phyloP scores from a whole-genome alignment of 495 filamentous ascomycete species.

The Sporormia fimetaria region DNA sequence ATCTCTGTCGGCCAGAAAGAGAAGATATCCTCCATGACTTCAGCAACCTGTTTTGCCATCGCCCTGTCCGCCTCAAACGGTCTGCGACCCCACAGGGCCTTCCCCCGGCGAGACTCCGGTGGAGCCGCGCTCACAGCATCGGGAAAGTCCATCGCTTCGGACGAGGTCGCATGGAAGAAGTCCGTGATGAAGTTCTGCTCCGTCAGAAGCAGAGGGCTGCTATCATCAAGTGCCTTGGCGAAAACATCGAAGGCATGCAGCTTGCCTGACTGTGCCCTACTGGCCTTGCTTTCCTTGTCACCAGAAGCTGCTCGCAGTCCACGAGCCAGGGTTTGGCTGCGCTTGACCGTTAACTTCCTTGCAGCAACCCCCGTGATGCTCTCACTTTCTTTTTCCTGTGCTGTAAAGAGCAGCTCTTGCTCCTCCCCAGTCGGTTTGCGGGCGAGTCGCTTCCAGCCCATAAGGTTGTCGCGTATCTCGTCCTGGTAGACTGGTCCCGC shows the following conservation, averaged over 20 bases:
- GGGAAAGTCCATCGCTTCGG: slow-evolving; percentile 64
- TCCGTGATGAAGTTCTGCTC: slow-evolving; percentile 93
- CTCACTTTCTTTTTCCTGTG: slow-evolving; percentile 71
- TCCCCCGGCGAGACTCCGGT: slow-evolving; percentile 55
- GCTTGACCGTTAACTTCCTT: slow-evolving; percentile 83
- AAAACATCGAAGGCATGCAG: slow-evolving; percentile 76
- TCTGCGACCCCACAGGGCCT: slow-evolving; percentile 57
- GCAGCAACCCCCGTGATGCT: slow-evolving; percentile 63
- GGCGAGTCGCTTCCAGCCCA: slow-evolving; percentile 72
- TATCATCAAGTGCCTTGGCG: slow-evolving; percentile 63
- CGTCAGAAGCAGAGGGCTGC: slow-evolving; percentile 64
- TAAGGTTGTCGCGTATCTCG: slow-evolving; percentile 67
- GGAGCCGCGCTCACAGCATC: slow-evolving; percentile 56
- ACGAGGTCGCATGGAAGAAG: slow-evolving; percentile 80
- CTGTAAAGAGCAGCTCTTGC: slow-evolving; percentile 73
- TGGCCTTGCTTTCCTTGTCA: slow-evolving; percentile 50
- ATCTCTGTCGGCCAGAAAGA: slow-evolving; percentile 68
- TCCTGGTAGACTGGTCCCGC: slow-evolving; percentile 65
- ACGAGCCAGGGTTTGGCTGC: slow-evolving; percentile 67
- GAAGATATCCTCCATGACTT: slow-evolving; percentile 80
- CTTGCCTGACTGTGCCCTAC: slow-evolving; percentile 55
- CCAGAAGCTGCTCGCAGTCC: slow-evolving; percentile 58
- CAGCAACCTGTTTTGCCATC: slow-evolving; percentile 64
- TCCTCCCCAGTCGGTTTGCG: slow-evolving; percentile 77
- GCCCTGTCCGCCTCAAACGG: slow-evolving; percentile 74